Evolutionary conservation across 1,139 yeast species (phyloP), one percentile per base, ranked within the genome.

Genomic region (Candida frijolesensis): DNA sequence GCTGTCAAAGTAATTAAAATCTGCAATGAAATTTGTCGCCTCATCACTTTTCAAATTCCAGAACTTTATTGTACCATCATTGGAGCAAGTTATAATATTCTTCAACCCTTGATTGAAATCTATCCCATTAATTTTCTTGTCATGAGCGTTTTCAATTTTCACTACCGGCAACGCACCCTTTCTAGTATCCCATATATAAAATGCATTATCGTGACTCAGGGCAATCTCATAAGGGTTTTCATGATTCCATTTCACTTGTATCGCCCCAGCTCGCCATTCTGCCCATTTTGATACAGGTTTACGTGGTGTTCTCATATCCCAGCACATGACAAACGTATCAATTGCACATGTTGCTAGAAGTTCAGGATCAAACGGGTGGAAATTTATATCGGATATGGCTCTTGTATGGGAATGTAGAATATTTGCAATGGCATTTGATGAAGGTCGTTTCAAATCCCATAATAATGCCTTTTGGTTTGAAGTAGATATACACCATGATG

Each of bases 341-440:
- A 94, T 88, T 0, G 96, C 87, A 62, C 97, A 91, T 0, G 98
- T 94, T 0, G 97, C 97, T 30, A 94, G 66, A n/a, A 89, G 64
- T 62, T 92, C 96, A 0, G 97, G 97, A 58, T 89, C 85, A 33
- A 78, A 79, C 1, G 96, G 94, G 62, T 89, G 96, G 74, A 92
- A 94, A 64, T 92, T 90, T 53, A 94, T 90, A 69, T 94, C 99
- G 2, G 99, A 90, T 38, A 94, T 92, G 1, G 99, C 99, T 50
- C 99, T 76, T 2, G 87, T 82, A 64, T 94, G 99, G 22, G 89
- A 87, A 65, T 94, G 99, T 37, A 94, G 73, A 4, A 90, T 92
- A 61, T 87, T 88, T 53, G 88, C 89, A 48, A 94, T 87, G 9
- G 98, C 97, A 60, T 82, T 78, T 50, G 81, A 77, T 0, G 94